Base-by-base conservation (phyloP, 371 early-diverging fungal genomes). In the Phascolomyces articulosus region DNA sequence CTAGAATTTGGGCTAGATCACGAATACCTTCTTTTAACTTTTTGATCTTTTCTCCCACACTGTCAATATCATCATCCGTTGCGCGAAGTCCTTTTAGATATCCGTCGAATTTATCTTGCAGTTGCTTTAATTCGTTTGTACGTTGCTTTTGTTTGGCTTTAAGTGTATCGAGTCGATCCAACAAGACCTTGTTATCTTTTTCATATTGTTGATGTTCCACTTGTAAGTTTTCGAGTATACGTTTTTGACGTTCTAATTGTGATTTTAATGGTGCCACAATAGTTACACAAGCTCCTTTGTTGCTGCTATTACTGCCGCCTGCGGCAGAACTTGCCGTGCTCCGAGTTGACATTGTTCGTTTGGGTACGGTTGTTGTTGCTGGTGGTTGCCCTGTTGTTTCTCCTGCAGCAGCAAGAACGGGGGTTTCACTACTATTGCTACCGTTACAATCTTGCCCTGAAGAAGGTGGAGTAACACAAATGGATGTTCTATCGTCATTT, bases 71-170 rank as follows among this genome's bases (percentile, higher is more conserved):
- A 48, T 82, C 82, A 15, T 66, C 69, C n/a, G 77, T 75, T 15
- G 75, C 77, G 16, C 82, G 75, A 16, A 79, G 48, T 1, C 75
- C 71, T 0, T 29, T 61, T 10, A 82, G n/a, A 62, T 82, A 75
- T 0, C 49, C 21, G 9, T 75, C 63, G 26, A 75, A 82, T 24
- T 77, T 77, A 21, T 51, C 62, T 34, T 74, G 56, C 20, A 79
- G 44, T 0, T 65, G 24, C 9, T 67, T 55, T 58, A 72, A 62
- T 20, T 72, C 74, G 24, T 58, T 24, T 2, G 49, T 47, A 1
- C 72, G 70, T 57, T 75, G 68, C 10, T 65, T 58, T 2, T 58
- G 55, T 51, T 75, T 75, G n/a, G 62, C 61, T 20, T 65, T 62
- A 16, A 61, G 28, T 9, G 62, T 65, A 0, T 24, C 34, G 10